Evolutionary conservation across 1,284 basidiomycete genomes (phyloP), one percentile per base, ranked within the genome.

Genomic region (Takashimella tepidaria): DNA sequence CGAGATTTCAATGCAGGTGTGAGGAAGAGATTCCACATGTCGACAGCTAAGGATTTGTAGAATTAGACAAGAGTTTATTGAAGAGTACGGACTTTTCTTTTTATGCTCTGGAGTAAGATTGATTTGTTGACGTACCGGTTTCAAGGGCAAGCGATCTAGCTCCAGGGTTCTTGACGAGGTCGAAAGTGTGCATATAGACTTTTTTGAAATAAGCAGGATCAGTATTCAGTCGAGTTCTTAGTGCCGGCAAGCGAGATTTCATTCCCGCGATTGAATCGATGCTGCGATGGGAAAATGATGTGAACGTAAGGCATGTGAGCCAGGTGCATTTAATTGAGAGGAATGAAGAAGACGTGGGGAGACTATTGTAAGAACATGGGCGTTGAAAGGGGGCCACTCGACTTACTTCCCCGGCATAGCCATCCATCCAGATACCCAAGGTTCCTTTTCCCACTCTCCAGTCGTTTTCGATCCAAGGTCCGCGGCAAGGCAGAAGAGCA

Each of bases 161-260:
- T 0, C 92, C 92, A 52, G 88, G 84, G 19, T 79, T 72, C 55
- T 87, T 84, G 23, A 85, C 88, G 74, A 97, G 90, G 57, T 86
- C 83, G 68, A 97, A 98, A 0, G 90, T 88, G 74, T 86, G 87
- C 61, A 82, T 83, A 77, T 98, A 98, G 10, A 97, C 89, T 59
- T 84, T 83, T 59, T 82, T 83, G 77, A 95, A 98, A 75, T 91
- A 91, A 0, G 73, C 78, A 0, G 84, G 78, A 66, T 93, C 85
- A 5, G 80, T 77, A 22, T 79, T 80, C 41, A 95, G 82, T 66
- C 83, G 83, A 47, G 79, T 74, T 41, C 85, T 80, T 53, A 95
- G 76, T 26, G 75, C 77, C 1, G 78, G 70, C 13, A 95, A 77
- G 16, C 82, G 74, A 2, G 70, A 64, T 66, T 83, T 82, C 84